These are phyloP conservation scores for Leccinum olivaceopallidum DNA, from an alignment of 768 basidiomycete species.

Conservation along the genomic window DNA sequence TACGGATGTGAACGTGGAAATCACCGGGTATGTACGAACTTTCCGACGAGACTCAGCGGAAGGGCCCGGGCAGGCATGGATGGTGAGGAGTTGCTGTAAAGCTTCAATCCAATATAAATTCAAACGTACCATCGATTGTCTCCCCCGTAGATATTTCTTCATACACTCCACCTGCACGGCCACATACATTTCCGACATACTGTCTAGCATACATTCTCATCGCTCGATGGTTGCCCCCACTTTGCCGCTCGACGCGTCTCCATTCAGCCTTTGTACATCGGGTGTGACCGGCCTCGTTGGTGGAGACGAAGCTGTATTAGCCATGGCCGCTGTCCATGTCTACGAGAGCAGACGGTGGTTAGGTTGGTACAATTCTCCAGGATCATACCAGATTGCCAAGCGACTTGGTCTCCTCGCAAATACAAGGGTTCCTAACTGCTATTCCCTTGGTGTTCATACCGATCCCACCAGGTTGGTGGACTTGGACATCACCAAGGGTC, in stretches of 20 bases:
- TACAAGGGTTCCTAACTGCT: neutral
- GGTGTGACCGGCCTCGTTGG: slow-evolving; percentile 12
- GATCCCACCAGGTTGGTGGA: slow-evolving; percentile 8
- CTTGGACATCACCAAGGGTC: neutral
- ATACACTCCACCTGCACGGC: too few relatives aligned
- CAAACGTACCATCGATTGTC: neutral
- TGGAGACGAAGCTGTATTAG: slow-evolving; percentile 33
- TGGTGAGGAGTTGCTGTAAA: too few relatives aligned
- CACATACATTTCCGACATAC: too few relatives aligned
- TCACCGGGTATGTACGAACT: too few relatives aligned
- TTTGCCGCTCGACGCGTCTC: too few relatives aligned
- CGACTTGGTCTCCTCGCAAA: slow-evolving; percentile 21
- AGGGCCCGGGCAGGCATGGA: too few relatives aligned
- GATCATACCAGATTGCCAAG: slow-evolving; percentile 28
- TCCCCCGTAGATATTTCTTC: too few relatives aligned
- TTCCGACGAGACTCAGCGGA: too few relatives aligned
- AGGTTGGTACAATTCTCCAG: slow-evolving; percentile 37
- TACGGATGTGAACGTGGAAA: too few relatives aligned
- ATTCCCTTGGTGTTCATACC: slow-evolving; percentile 6
- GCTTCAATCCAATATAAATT: neutral
- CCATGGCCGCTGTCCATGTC: slow-evolving; percentile 31
- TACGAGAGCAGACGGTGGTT: slow-evolving; percentile 26
- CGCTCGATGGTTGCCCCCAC: too few relatives aligned
- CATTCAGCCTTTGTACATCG: neutral
- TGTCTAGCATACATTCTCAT: neutral